Evolutionary conservation across 345 rosid genomes (phyloP), one percentile per base, ranked within the genome.

Genomic region (Clarkia xantiana): DNA sequence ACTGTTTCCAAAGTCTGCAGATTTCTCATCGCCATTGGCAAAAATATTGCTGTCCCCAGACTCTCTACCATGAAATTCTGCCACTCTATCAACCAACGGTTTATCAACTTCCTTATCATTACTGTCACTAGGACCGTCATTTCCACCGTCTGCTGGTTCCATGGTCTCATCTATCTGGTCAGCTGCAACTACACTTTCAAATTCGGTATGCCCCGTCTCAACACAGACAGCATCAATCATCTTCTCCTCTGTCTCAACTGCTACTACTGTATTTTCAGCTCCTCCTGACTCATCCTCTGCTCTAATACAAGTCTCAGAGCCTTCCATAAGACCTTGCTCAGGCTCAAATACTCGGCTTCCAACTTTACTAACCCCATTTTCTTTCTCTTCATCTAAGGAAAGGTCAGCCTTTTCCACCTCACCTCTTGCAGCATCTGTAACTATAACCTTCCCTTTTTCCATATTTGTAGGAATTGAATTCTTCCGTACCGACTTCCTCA

Each of bases 1-100:
- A 22, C 18, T 55, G 53, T 56, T 57, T 55, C 64, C 68, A 55
- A 44, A 61, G 44, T 67, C 77, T 47, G 44, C 40, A 55, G 77
- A 70, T 42, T 60, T 63, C 61, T 68, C 75, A 56, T 62, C 66
- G 48, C 52, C 63, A 65, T 58, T 52, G 45, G 46, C 59, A 48
- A 49, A 53, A 59, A 51, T 68, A 58, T 44, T 66, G 60, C 62
- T 63, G 36, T 5, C 4, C 36, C 36, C 36, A 1, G 36, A 29
- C 55, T 64, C 63, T 40, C 61, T 62, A 46, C 59, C 60, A 29
- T 36, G 53, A 57, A n/a, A 44, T 45, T 52, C 69, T 62, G 40
- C 64, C 61, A 59, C 67, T 36, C 66, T 68, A 44, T 62, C 67
- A 19, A 20, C 23, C 22, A 49, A 46, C 51, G 34, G 38, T 44